Conservation (phyloP, 345 rosid species). For the Mangifera indica region DNA sequence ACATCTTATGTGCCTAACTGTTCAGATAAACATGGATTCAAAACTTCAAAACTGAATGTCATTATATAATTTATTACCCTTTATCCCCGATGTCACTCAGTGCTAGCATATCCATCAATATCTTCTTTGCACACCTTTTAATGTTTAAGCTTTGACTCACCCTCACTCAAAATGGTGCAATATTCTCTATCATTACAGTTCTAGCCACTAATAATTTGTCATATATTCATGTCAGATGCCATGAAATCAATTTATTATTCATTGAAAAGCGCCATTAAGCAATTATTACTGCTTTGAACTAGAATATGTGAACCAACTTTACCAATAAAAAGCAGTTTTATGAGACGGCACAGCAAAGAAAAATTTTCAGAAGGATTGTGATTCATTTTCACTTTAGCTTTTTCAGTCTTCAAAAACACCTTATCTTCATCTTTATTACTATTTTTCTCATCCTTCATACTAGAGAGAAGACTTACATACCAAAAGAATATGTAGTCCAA, state of each 20-base stretch:
- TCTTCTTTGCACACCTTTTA: background rate
- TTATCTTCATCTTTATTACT: too few species aligned
- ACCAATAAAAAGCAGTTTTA: background rate
- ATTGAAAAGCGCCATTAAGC: too few species aligned
- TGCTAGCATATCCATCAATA: conserved; percentile 6
- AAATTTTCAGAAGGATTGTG: background rate
- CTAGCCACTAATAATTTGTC: background rate
- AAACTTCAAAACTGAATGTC: background rate
- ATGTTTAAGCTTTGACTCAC: background rate
- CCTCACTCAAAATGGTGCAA: background rate
- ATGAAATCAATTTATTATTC: background rate
- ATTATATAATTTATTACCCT: background rate
- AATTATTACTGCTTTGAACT: too few species aligned
- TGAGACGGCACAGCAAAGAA: background rate
- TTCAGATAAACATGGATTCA: background rate
- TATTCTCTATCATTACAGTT: background rate
- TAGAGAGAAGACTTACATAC: background rate
- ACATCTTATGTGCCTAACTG: background rate
- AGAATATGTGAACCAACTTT: background rate
- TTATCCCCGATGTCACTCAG: background rate
- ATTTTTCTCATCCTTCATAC: background rate
- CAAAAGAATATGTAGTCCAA: background rate
- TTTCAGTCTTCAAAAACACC: too few species aligned
- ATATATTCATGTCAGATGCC: background rate
- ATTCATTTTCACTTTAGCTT: background rate